These are phyloP conservation scores for Symbiotaphrina buchneri DNA, from an alignment of 495 filamentous ascomycete species.

Conservation along the genomic window DNA sequence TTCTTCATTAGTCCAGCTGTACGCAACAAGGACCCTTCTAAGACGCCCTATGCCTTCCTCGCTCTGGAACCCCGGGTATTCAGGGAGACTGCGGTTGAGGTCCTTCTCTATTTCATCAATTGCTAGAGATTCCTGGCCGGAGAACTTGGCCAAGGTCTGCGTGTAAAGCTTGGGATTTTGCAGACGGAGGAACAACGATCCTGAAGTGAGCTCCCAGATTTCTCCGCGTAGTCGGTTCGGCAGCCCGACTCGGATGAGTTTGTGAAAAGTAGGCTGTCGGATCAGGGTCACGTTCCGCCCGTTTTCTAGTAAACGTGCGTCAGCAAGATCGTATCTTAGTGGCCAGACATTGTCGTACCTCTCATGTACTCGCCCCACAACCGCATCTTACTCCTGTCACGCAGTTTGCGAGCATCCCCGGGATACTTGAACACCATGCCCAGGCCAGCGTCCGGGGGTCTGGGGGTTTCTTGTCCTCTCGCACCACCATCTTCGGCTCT, in stretches of 20 bases:
- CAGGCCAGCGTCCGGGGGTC: conserved; percentile 69
- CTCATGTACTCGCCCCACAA: conserved; percentile 90
- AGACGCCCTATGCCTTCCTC: conserved; percentile 86
- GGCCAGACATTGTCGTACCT: conserved; percentile 15
- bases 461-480: conserved; percentile 21
- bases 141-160: conserved; percentile 63
- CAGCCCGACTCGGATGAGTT: conserved; percentile 83
- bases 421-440: conserved; percentile 90
- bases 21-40: conserved; percentile 76
- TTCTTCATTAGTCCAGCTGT: conserved; percentile 87
- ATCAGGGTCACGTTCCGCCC: conserved; percentile 82
- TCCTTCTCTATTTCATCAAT: conserved; percentile 99
- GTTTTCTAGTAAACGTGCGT: conserved; percentile 36
- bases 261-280: conserved; percentile 92
- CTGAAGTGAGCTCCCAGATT: conserved; percentile 87
- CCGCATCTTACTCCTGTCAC: conserved; percentile 92
- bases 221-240: conserved; percentile 86
- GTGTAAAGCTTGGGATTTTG: conserved; percentile 64
- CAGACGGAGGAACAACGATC: conserved; percentile 68
- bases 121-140: conserved; percentile 67
- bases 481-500: conserved; percentile 5
- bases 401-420: conserved; percentile 82
- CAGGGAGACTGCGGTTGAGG: conserved; percentile 81
- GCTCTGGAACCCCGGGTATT: conserved; percentile 93
- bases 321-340: too few relatives aligned